phyloP scores from a whole-genome alignment of 2,329 filamentous ascomycete genomes.

The Colletotrichum sp. region DNA sequence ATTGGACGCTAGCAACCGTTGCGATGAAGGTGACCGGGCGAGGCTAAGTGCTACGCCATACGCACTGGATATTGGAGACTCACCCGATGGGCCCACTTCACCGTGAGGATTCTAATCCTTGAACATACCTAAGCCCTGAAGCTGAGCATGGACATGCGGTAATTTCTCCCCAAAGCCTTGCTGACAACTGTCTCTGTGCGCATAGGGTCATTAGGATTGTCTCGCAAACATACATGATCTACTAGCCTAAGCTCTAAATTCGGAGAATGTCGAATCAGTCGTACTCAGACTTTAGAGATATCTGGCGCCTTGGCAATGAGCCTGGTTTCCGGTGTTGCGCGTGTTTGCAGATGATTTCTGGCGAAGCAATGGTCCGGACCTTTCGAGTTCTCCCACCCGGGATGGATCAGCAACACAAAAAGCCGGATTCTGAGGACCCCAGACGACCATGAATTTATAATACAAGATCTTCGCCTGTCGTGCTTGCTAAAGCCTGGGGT shows the following conservation, averaged over 20 bases:
- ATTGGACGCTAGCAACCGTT: accelerated
- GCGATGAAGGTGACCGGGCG: accelerated
- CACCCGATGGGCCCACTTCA: background rate
- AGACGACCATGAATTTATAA: background rate
- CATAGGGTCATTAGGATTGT: too few species aligned
- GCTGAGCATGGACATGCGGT: background rate
- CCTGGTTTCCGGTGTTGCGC: background rate
- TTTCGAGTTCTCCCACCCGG: background rate
- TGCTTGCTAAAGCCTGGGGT: background rate
- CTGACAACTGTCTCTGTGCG: background rate
- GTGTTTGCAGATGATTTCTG: background rate
- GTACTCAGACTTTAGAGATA: background rate
- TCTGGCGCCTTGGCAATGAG: background rate
- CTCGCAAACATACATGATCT: background rate
- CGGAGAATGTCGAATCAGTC: background rate
- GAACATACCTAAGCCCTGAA: background rate
- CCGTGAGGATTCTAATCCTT: background rate
- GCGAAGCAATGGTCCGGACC: background rate
- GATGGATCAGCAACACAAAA: background rate
- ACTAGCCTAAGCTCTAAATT: background rate
- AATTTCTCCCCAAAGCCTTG: background rate
- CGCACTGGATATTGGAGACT: background rate
- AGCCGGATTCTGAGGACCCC: background rate
- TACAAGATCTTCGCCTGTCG: background rate
- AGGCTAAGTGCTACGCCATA: accelerated